Base-by-base conservation (phyloP, 371 early-diverging fungal species). In the Massospora cicadina region DNA sequence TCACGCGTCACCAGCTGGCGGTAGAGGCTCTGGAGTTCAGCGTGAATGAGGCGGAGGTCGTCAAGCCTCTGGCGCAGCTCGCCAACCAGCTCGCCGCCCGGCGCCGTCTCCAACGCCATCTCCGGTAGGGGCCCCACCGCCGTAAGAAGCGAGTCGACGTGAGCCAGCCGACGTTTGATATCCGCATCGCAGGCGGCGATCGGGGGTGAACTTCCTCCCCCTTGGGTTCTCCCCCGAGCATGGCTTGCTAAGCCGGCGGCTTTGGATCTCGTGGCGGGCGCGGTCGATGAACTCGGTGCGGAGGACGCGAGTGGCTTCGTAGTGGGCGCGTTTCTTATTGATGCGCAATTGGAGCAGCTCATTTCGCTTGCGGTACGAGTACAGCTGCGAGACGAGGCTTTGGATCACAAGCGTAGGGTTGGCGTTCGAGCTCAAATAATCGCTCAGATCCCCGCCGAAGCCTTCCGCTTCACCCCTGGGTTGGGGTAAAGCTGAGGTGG, bases 301-400 rank as follows among this genome's bases (percentile, higher is more conserved):
- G 30, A 59, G 29, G 29, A 59, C 31, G 29, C 31, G 60, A 26
- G 26, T 59, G 31, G 60, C 60, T 59, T 59, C 29, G 7, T 12
- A 17, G 17, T 59, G 60, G 7, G 60, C 60, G 26, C 60, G 60
- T 32, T 59, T 59, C 3, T 59, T 26, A 29, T 59, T 59, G 29
- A 59, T 29, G 12, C 60, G 12, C 26, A 59, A 27, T 29, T 59
- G 26, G 3, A 59, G 29, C 13, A 59, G 31, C 31, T 59, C 60
- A 26, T 59, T 59, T 32, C 31, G 12, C 29, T 59, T 59, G 29
- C 31, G 26, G n/a, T 30, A 59, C 1, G 60, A 29, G 2, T 29
- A n/a, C 13, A 59, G 29, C 21, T 59, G 60, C 17, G 60, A 29
- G 29, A 29, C 31, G 26, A 59, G 60, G 10, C 29, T 59, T 26